Evolutionary conservation across 1,139 yeast genomes (phyloP).

Genomic region (Blastobotrys petasosporus): DNA sequence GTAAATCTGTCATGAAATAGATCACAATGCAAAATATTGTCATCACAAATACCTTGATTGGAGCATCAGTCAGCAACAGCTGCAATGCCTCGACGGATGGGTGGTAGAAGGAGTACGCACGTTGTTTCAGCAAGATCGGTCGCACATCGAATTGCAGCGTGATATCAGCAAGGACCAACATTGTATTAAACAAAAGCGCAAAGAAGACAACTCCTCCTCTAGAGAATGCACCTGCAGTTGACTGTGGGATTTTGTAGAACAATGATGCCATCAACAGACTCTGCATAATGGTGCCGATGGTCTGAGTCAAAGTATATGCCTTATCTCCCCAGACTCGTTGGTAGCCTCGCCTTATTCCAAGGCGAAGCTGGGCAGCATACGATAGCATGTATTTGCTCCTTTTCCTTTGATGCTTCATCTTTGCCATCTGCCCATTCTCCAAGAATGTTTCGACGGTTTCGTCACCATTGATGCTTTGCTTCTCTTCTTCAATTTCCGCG

Average conservation of each 20-base stretch:
- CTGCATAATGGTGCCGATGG: conserved; percentile 44
- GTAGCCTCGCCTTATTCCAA: conserved; percentile 42
- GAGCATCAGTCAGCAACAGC: conserved; percentile 34
- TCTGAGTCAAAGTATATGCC: conserved; percentile 43
- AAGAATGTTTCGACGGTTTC: conserved; percentile 25
- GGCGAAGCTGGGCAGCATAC: conserved; percentile 33
- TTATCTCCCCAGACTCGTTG: conserved; percentile 50
- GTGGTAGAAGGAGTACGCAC: conserved; percentile 39
- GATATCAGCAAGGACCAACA: conserved; percentile 40
- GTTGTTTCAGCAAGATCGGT: conserved; percentile 40
- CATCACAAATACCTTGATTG: conserved; percentile 32
- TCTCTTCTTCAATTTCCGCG: conserved; percentile 23
- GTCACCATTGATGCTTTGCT: conserved; percentile 20
- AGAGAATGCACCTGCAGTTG: conserved; percentile 47
- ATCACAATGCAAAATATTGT: conserved; percentile 33
- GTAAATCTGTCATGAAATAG: conserved; percentile 38
- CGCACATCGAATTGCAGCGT: conserved; percentile 36
- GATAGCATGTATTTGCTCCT: conserved; percentile 34
- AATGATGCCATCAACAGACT: conserved; percentile 49
- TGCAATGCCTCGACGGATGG: conserved; percentile 42
- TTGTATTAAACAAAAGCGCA: conserved; percentile 37
- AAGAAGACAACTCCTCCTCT: conserved; percentile 45
- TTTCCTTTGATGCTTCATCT: conserved; percentile 23
- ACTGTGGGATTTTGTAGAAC: conserved; percentile 43
- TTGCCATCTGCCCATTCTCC: conserved; percentile 28